Conservation (phyloP, 2,329 filamentous ascomycete species). For the Ascochyta rabiei region DNA sequence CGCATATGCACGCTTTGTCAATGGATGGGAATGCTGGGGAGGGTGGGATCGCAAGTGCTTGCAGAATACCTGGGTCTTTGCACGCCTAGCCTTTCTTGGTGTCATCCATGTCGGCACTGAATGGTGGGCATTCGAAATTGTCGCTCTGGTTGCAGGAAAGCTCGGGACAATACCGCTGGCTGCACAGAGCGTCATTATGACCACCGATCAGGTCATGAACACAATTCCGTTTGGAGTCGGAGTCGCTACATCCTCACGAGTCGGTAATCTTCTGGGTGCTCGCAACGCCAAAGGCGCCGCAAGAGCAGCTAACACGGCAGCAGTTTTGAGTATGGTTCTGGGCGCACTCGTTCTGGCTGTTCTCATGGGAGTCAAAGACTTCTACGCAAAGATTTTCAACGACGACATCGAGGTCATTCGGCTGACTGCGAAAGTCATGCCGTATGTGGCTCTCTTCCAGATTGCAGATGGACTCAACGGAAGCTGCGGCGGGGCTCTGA, state of each 20-base stretch:
- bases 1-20: conserved; percentile 72
- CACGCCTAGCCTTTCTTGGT: conserved; percentile 75
- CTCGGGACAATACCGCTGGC: conserved; percentile 80
- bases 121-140: conserved; percentile 95
- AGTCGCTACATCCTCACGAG: conserved; percentile 76
- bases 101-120: conserved; percentile 86
- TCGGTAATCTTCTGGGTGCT: conserved; percentile 81
- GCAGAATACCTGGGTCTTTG: conserved; percentile 72
- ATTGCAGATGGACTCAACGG: conserved; percentile 88
- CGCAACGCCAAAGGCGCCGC: conserved; percentile 69
- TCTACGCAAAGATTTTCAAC: conserved; percentile 82
- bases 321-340: conserved; percentile 72
- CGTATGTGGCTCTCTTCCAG: conserved; percentile 87
- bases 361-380: conserved; percentile 72
- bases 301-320: conserved; percentile 75
- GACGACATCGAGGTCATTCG: conserved; percentile 73
- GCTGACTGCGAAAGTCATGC: conserved; percentile 79
- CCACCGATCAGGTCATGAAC: conserved; percentile 80
- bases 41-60: conserved; percentile 70
- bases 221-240: conserved; percentile 88
- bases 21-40: conserved; percentile 79
- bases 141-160: conserved; percentile 79
- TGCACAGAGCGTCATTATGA: conserved; percentile 89
- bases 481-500: conserved; percentile 77
- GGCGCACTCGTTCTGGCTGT: conserved; percentile 70